Conservation (phyloP, 139 green algal genomes). For the Microglena sp. region DNA sequence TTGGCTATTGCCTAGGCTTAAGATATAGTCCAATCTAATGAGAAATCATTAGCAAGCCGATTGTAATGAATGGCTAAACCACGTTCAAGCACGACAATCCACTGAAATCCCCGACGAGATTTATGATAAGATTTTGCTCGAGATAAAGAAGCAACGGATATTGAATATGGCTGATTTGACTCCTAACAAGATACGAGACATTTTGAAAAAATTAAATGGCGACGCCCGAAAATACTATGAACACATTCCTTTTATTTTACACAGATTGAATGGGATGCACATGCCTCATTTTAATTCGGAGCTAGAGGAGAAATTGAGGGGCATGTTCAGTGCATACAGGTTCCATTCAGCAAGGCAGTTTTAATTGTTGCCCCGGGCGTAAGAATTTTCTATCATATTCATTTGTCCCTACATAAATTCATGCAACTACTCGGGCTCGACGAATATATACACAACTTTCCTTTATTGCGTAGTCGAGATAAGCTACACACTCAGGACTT, state of each 20-base stretch:
- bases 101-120: slow-evolving; percentile 20
- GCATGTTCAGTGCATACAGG: slow-evolving; percentile 21
- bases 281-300: not conserved
- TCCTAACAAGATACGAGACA: slow-evolving; percentile 5
- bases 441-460: slow-evolving; percentile 10
- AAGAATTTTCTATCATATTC: slow-evolving; percentile 24
- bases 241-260: slow-evolving; percentile 11
- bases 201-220: slow-evolving; percentile 17
- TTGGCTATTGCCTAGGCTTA: too few species aligned
- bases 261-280: slow-evolving; percentile 5
- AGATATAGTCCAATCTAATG: too few species aligned
- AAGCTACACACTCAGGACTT: slow-evolving; percentile 13
- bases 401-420: slow-evolving; percentile 16
- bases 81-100: slow-evolving; percentile 11
- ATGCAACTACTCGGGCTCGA: slow-evolving; percentile 12
- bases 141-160: slow-evolving; percentile 18
- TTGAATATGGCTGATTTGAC: slow-evolving; percentile 15
- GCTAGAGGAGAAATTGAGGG: slow-evolving; percentile 10
- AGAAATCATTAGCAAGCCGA: too few species aligned
- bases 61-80: slow-evolving; percentile 22
- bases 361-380: not conserved
- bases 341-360: slow-evolving; percentile 5
- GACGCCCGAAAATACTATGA: slow-evolving; percentile 24
- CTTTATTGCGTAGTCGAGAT: slow-evolving; percentile 10
- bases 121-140: slow-evolving; percentile 15